Conservation (phyloP, 2,329 filamentous ascomycete species). For the Lachnellula suecica region DNA sequence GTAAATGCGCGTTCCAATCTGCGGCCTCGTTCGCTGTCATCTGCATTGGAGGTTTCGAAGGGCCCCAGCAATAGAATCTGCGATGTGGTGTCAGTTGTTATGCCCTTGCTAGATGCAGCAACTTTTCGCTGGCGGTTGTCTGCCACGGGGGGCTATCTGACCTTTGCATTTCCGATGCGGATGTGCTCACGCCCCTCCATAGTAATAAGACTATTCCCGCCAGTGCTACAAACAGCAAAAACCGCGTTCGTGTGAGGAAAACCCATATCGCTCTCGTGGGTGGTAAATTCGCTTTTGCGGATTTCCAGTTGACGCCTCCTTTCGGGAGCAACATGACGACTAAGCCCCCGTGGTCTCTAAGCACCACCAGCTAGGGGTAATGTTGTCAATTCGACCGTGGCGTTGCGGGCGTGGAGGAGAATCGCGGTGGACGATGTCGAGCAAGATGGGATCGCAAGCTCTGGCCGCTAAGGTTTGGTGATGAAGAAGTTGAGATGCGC, state of each 20-base stretch:
- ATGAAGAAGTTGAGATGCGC: slow-evolving; percentile 21
- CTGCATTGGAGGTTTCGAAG: slow-evolving; percentile 90
- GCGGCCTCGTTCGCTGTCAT: slow-evolving; percentile 91
- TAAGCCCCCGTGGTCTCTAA: slow-evolving; percentile 37
- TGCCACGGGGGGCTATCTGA: slow-evolving; percentile 40
- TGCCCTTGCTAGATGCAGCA: neutral
- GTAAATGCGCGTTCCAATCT: slow-evolving; percentile 83
- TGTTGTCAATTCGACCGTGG: slow-evolving; percentile 27
- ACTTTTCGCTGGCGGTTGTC: slow-evolving; percentile 5
- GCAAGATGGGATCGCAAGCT: slow-evolving; percentile 17
- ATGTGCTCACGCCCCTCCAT: slow-evolving; percentile 83
- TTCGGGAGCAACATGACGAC: slow-evolving; percentile 84
- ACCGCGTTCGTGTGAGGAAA: slow-evolving; percentile 73
- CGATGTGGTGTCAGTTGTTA: slow-evolving; percentile 18
- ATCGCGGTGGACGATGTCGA: slow-evolving; percentile 6
- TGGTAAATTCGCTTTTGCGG: slow-evolving; percentile 75
- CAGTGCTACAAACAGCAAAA: slow-evolving; percentile 72
- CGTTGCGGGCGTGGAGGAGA: no score
- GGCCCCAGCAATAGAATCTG: slow-evolving; percentile 97
- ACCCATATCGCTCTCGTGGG: slow-evolving; percentile 70
- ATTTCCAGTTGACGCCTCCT: slow-evolving; percentile 90
- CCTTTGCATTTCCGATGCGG: slow-evolving; percentile 89
- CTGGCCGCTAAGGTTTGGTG: slow-evolving; percentile 13
- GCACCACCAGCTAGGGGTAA: slow-evolving; percentile 37
- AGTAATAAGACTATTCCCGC: slow-evolving; percentile 72